phyloP scores from a whole-genome alignment of 805 yeast species.

The Saccharomycopsis sp. region DNA sequence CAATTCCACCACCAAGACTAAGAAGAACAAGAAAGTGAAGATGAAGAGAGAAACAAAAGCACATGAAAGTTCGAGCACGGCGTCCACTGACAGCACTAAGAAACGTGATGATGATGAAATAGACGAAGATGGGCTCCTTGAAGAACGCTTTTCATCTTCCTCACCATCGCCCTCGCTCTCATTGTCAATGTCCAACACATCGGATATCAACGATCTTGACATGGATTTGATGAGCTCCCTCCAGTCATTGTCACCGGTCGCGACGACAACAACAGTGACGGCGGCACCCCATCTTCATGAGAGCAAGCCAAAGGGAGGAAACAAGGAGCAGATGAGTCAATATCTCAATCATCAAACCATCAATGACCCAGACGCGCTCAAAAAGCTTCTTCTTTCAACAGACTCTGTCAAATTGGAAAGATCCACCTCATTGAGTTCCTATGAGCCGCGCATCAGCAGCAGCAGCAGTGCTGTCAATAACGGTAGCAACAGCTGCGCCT shows the following conservation, averaged over 20 bases:
- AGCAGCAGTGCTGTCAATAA: neutral
- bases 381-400: slow-evolving; percentile 5
- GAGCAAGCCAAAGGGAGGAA: slow-evolving; percentile 1
- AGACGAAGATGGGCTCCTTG: slow-evolving; percentile 7
- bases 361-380: slow-evolving; percentile 12
- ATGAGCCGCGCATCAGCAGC: no score
- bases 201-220: slow-evolving; percentile 18
- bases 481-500: neutral
- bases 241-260: slow-evolving; percentile 10
- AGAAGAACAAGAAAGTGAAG: no score
- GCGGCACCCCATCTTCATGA: no score
- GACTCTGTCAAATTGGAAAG: slow-evolving; percentile 12
- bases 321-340: no score
- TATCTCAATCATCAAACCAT: slow-evolving; percentile 9
- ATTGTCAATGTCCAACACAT: slow-evolving; percentile 14
- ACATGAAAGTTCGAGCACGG: neutral
- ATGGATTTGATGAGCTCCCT: slow-evolving; percentile 12
- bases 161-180: slow-evolving; percentile 18
- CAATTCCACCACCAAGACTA: neutral
- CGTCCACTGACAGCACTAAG: neutral
- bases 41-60: no score
- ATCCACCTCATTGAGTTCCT: slow-evolving; percentile 8
- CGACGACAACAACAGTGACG: neutral
- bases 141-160: slow-evolving; percentile 2
- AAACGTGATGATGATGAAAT: neutral